Conservation (phyloP, 2,329 filamentous ascomycete genomes). For the Colletotrichum sp. region DNA sequence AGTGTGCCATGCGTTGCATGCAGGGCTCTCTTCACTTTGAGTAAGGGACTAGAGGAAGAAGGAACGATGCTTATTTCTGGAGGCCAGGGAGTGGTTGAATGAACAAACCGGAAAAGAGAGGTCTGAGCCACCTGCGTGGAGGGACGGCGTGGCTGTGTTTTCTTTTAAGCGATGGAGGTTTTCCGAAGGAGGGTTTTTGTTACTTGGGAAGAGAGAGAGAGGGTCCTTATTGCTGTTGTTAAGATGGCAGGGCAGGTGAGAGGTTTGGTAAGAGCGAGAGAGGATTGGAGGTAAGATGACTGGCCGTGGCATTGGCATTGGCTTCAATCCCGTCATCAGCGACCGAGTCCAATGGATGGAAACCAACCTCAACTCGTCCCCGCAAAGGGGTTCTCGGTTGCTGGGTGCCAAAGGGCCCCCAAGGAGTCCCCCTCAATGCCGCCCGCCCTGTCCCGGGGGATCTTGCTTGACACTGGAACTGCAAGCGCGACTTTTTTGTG, state of each 20-base stretch:
- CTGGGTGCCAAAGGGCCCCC: background rate
- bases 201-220: background rate
- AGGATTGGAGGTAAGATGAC: background rate
- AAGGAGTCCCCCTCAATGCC: slow-evolving; percentile 8
- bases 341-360: background rate
- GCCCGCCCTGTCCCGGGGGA: background rate
- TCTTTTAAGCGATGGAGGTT: background rate
- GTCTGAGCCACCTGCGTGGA: background rate
- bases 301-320: background rate
- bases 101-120: background rate
- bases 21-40: background rate
- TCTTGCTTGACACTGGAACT: background rate
- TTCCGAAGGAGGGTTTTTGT: background rate
- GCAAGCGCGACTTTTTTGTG: background rate
- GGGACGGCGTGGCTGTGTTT: background rate
- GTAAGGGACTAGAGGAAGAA: background rate
- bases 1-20: background rate
- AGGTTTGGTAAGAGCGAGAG: background rate
- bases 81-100: background rate
- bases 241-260: background rate
- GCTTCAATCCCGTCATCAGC: background rate
- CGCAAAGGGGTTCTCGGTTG: background rate
- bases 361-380: background rate
- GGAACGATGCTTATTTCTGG: background rate
- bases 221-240: background rate